Conservation (phyloP, 2,329 filamentous ascomycete species). For the Blastomyces emzantsi region DNA sequence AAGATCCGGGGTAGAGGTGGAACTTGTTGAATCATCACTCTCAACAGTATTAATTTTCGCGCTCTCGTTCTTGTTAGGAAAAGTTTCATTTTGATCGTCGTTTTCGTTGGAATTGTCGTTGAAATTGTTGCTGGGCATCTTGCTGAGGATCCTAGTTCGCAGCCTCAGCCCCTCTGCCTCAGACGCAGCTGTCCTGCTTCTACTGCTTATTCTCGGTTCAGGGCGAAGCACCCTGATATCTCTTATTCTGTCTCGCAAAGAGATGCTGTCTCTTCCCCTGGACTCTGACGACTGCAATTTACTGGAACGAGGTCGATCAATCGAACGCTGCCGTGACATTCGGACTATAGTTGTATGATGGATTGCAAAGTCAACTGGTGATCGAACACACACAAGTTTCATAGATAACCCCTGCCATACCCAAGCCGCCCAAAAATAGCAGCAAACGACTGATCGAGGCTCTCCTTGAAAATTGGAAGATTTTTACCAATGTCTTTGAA, state of each 20-base stretch:
- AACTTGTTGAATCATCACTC: background rate
- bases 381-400: background rate
- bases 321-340: slow-evolving; percentile 1
- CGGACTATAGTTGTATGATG: slow-evolving; percentile 1
- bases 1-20: background rate
- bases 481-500: slow-evolving; percentile 32
- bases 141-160: background rate
- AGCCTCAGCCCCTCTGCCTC: background rate
- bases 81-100: background rate
- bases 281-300: background rate
- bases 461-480: background rate
- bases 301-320: background rate
- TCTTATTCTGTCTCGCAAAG: background rate
- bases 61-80: background rate
- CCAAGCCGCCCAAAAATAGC: background rate
- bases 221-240: slow-evolving; percentile 1
- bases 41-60: background rate
- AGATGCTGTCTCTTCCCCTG: background rate
- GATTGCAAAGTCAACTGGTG: background rate
- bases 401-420: background rate
- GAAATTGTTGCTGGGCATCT: background rate
- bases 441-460: slow-evolving; percentile 2
- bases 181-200: background rate
- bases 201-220: background rate
- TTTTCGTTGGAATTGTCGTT: no score